Base-by-base conservation (phyloP, 495 filamentous ascomycete genomes). In the Haplographium delicatum region DNA sequence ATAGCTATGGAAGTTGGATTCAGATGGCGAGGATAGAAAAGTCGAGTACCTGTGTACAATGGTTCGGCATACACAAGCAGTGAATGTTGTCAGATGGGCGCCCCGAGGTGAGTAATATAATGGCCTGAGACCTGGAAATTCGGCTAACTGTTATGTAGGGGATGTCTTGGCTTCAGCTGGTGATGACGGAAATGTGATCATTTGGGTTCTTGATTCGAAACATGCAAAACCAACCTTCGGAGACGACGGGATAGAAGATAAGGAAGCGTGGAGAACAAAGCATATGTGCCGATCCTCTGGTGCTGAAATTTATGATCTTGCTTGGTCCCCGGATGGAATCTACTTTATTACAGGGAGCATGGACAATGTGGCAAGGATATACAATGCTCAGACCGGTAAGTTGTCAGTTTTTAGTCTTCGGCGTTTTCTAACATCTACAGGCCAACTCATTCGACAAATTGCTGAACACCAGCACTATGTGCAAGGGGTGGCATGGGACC, bases 391-490 rank as follows among this genome's bases (percentile, higher is more conserved):
- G 50, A 95, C 85, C 53, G 93, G 93, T 95, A 68, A 31, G 79
- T 69, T 50, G 31, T 47, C 5, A 25, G 5, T 15, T 31, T 6
- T 4, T 33, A 22, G 15, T 11, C 25, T 10, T 34, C 6, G 13
- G 30, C 34, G 24, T 34, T 23, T 18, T 8, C 62, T 62, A 24
- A 61, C 34, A 25, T 35, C 20, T 44, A 9, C 52, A 95, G 91
- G 93, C 24, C 82, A 85, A 71, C 83, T 91, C 60, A 85, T 99
- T 48, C 84, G 93, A 46, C 91, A 96, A 64, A 99, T 99, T 55
- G 94, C 93, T 34, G 93, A 99, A 64, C 93, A 99, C 70, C 96
- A 91, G 60, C 93, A 99, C 66, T 99, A 96, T 61, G 93, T 99
- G 16, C 93, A 99, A 70, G 93, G 93, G 28, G 93, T 99, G 15